Evolutionary conservation across 75 land plant species (phyloP).

Genomic region (Pinus tabuliformis): DNA sequence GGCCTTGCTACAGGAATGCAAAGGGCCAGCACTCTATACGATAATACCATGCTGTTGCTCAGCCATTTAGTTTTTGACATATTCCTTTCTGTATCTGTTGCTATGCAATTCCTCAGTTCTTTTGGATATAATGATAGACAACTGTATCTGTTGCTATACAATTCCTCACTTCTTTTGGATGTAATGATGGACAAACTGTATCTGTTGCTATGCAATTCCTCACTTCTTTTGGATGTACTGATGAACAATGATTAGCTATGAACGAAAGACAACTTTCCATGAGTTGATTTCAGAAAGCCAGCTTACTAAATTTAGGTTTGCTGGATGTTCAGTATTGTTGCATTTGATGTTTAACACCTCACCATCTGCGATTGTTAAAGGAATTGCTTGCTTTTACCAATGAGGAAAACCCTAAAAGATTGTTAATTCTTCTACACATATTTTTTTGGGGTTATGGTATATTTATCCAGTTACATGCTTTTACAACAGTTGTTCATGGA

Average conservation of each 20-base stretch:
- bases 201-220: background rate
- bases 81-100: background rate
- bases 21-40: background rate
- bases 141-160: background rate
- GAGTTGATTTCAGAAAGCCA: background rate
- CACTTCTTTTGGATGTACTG: too few species aligned
- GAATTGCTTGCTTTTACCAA: background rate
- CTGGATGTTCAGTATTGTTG: background rate
- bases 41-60: background rate
- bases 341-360: too few species aligned
- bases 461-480: background rate
- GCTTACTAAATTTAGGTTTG: background rate
- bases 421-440: background rate
- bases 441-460: background rate
- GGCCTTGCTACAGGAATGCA: background rate
- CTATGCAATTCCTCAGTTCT: background rate
- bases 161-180: too few species aligned
- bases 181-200: background rate
- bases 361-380: background rate
- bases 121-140: too few species aligned
- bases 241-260: too few species aligned
- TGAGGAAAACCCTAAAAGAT: background rate
- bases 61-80: background rate
- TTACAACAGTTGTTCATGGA: background rate
- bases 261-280: background rate